Conservation (phyloP, 2,329 filamentous ascomycete genomes). For the Colletotrichum sojae region DNA sequence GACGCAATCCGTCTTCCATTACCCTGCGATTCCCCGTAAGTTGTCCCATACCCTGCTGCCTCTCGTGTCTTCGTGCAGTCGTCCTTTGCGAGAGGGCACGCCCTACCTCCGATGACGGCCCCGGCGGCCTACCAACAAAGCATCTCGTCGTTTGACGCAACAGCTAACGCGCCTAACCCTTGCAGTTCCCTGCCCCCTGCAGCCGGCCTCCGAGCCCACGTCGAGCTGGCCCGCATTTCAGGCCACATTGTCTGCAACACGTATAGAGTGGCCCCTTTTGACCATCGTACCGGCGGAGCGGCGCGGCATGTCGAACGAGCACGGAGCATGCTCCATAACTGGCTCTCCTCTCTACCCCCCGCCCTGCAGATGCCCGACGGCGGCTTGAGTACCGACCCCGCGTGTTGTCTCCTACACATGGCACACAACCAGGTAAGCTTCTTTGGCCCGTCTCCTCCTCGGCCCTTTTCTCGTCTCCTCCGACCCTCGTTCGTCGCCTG, state of each 20-base stretch:
- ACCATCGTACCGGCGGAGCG: conserved; percentile 44
- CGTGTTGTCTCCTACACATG: conserved; percentile 64
- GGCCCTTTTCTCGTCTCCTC: conserved; percentile 47
- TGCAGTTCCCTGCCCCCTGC: conserved; percentile 59
- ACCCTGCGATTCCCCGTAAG: conserved; percentile 59
- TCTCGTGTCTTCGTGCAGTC: neutral
- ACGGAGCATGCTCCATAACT: conserved; percentile 58
- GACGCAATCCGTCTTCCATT: conserved; percentile 61
- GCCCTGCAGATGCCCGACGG: conserved; percentile 53
- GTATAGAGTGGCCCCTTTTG: conserved; percentile 56
- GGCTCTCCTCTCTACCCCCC: conserved; percentile 55
- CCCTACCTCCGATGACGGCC: conserved; percentile 12
- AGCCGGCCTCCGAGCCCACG: conserved; percentile 60
- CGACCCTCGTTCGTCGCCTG: neutral
- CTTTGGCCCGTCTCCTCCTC: neutral
- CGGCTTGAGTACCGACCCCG: conserved; percentile 56
- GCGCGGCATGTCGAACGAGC: conserved; percentile 55
- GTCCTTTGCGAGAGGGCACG: conserved; percentile 1
- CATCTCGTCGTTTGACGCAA: conserved; percentile 18
- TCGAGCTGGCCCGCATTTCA: conserved; percentile 63
- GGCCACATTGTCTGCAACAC: conserved; percentile 64
- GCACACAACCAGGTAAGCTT: conserved; percentile 54
- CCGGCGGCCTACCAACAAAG: conserved; percentile 9
- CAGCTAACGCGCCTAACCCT: conserved; percentile 6
- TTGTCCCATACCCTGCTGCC: conserved; percentile 16